Conservation (phyloP, 768 basidiomycete genomes). For the Tylopilus rubrobrunneus region DNA sequence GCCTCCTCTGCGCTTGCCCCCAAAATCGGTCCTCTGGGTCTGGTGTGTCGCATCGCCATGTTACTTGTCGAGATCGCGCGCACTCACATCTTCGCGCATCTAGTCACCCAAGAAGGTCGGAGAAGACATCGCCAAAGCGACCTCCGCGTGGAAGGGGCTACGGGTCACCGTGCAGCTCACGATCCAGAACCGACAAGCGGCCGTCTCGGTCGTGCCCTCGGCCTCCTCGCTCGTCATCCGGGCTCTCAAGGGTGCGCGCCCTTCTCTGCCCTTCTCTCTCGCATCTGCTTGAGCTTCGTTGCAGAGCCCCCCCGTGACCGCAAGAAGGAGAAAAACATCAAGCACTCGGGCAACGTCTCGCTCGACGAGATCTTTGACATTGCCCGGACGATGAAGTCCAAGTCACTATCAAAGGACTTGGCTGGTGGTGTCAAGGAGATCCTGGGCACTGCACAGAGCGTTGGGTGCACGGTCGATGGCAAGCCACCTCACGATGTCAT, state of each 20-base stretch:
- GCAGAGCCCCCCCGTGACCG: slow-evolving; percentile 97
- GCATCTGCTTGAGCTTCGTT: background rate
- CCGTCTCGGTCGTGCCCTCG: slow-evolving; percentile 93
- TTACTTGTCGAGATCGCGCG: background rate
- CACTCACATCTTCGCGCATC: slow-evolving; percentile 9
- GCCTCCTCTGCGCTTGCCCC: slow-evolving; percentile 97
- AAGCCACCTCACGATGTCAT: slow-evolving; percentile 91
- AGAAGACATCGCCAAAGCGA: slow-evolving; percentile 99
- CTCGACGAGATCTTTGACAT: slow-evolving; percentile 94
- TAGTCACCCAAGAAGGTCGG: slow-evolving; percentile 99
- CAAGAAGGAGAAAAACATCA: slow-evolving; percentile 99
- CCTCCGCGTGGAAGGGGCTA: slow-evolving; percentile 97
- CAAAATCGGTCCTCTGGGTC: slow-evolving; percentile 99
- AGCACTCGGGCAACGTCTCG: slow-evolving; percentile 91
- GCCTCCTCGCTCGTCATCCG: slow-evolving; percentile 97
- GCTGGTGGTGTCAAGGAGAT: slow-evolving; percentile 95
- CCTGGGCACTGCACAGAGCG: slow-evolving; percentile 92
- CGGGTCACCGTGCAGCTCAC: slow-evolving; percentile 98
- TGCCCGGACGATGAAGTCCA: slow-evolving; percentile 92
- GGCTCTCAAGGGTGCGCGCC: slow-evolving; percentile 92
- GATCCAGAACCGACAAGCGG: slow-evolving; percentile 99
- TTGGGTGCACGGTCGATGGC: slow-evolving; percentile 96
- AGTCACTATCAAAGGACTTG: slow-evolving; percentile 90
- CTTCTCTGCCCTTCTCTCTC: background rate
- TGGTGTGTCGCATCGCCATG: slow-evolving; percentile 54